Evolutionary conservation across 495 filamentous ascomycete species (phyloP).

Genomic region (Haplographium delicatum): DNA sequence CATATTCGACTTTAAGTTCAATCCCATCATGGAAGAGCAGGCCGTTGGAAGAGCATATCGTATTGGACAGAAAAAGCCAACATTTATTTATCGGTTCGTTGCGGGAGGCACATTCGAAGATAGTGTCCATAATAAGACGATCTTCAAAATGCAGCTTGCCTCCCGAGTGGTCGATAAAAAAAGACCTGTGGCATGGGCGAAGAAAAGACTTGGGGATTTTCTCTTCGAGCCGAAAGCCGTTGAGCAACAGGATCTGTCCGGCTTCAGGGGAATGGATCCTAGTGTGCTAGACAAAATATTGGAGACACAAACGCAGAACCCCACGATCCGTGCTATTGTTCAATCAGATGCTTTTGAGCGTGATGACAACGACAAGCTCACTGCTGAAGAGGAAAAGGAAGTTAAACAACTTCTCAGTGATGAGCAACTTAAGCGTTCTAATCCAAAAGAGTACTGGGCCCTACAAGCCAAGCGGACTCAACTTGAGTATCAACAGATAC

Average conservation of each 20-base stretch:
- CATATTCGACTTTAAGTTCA: constrained; percentile 80
- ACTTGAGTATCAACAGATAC: background rate
- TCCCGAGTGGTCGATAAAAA: constrained; percentile 79
- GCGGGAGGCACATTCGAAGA: constrained; percentile 77
- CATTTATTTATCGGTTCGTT: constrained; percentile 84
- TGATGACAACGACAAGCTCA: constrained; percentile 51
- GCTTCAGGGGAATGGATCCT: constrained; percentile 58
- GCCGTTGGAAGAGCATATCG: constrained; percentile 86
- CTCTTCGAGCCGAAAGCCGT: constrained; percentile 52
- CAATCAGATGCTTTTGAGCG: constrained; percentile 54
- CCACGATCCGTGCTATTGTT: constrained; percentile 46
- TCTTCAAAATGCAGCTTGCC: constrained; percentile 79
- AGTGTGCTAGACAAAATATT: constrained; percentile 66
- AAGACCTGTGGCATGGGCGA: constrained; percentile 55
- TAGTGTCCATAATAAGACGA: constrained; percentile 58
- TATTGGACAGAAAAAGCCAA: constrained; percentile 75
- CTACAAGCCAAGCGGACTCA: background rate
- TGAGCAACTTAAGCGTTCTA: constrained; percentile 39
- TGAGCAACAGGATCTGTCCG: constrained; percentile 43
- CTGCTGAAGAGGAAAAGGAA: constrained; percentile 47
- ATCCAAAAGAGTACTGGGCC: constrained; percentile 35
- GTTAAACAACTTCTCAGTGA: constrained; percentile 39
- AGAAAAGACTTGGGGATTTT: constrained; percentile 44
- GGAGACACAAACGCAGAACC: constrained; percentile 16
- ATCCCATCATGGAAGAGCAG: constrained; percentile 78